Evolutionary conservation across 805 yeast species (phyloP).

Genomic region (Ogataea salicorniae): DNA sequence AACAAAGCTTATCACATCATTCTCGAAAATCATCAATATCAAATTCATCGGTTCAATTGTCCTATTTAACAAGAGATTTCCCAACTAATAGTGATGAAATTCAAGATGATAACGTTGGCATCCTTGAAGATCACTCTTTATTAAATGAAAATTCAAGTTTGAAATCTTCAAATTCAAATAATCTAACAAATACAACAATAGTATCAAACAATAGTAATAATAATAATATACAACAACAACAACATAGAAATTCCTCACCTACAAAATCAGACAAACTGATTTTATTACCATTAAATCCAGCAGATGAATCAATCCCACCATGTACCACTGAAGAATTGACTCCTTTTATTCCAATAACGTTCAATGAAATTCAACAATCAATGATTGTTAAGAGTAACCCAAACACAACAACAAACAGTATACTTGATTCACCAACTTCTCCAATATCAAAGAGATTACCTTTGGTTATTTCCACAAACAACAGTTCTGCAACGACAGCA

Average conservation of each 20-base stretch:
- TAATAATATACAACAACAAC: too few relatives aligned
- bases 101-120: neutral
- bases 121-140: neutral
- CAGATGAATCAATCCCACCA: constrained; percentile 25
- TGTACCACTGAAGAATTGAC: constrained; percentile 26
- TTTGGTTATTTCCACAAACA: constrained; percentile 4
- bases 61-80: neutral
- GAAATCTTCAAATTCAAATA: neutral
- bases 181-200: neutral
- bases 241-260: neutral
- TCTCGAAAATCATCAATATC: constrained; percentile 2
- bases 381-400: constrained; percentile 1
- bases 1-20: neutral
- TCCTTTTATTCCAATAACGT: constrained; percentile 19
- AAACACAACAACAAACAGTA: neutral
- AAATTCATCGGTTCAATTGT: neutral
- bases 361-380: constrained; percentile 4
- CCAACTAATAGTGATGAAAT: neutral
- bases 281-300: constrained; percentile 24
- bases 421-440: neutral
- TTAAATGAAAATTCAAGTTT: neutral
- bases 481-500: constrained; percentile 14
- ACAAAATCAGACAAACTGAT: constrained; percentile 13
- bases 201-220: too few relatives aligned
- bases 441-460: constrained; percentile 8